A percentile compares a stretch with the other conserved stretches of the same genome.
These are phyloP conservation scores for Cordyceps tenuipes DNA, from an alignment of 2,329 filamentous ascomycete genomes.

Conservation along the genomic window DNA sequence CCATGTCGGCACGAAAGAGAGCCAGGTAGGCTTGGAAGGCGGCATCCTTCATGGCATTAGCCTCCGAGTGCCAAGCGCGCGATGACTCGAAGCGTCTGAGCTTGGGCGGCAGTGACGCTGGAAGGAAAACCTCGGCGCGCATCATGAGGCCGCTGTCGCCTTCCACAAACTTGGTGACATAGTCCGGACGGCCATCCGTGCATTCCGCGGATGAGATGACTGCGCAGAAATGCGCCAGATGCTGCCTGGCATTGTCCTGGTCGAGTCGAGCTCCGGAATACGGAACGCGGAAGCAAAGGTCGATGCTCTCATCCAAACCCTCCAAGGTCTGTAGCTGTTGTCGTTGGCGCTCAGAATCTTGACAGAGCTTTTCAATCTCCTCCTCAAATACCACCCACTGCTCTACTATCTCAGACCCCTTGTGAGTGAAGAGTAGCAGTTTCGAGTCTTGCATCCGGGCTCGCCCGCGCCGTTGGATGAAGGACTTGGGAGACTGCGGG, in stretches of 20 bases:
- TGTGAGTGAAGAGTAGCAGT: conserved; percentile 38
- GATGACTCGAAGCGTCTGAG: conserved; percentile 20
- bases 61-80: conserved; percentile 57
- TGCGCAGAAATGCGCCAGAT: conserved; percentile 75
- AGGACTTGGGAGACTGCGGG: conserved; percentile 43
- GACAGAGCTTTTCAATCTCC: conserved; percentile 63
- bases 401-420: conserved; percentile 19
- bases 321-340: conserved; percentile 40
- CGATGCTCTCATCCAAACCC: conserved; percentile 23
- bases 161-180: conserved; percentile 41
- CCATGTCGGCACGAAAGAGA: conserved; percentile 60
- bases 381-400: conserved; percentile 62
- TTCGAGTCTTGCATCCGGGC: conserved; percentile 43
- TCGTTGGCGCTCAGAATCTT: conserved; percentile 50
- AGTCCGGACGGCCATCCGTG: conserved; percentile 59
- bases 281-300: conserved; percentile 27
- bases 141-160: conserved; percentile 25
- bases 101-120: conserved; percentile 53
- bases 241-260: conserved; percentile 63
- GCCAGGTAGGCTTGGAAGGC: conserved; percentile 71
- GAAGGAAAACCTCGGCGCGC: conserved; percentile 59
- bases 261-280: conserved; percentile 56
- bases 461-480: conserved; percentile 49
- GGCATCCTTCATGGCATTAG: conserved; percentile 68
- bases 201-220: conserved; percentile 50